Evolutionary conservation across 169 alveolate genomes (phyloP).

Genomic region (Toxoplasma gondii): DNA sequence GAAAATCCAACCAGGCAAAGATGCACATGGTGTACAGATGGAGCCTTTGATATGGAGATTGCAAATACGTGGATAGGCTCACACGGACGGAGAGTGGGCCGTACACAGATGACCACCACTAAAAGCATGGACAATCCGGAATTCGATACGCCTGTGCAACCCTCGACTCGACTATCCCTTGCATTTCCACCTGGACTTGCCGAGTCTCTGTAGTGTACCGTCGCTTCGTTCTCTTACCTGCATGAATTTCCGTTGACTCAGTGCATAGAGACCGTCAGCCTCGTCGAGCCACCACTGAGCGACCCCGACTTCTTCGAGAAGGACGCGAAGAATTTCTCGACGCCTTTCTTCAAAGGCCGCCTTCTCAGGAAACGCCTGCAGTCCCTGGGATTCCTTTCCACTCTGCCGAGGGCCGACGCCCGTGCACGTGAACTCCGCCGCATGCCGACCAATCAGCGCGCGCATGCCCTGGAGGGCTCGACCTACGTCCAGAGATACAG

Average conservation of each 20-base stretch:
- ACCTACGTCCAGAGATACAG: not conserved
- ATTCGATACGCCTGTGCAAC: no score
- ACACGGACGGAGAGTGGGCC: no score
- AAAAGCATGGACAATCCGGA: no score
- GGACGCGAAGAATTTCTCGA: not conserved
- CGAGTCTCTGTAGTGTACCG: no score
- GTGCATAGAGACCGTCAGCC: conserved; percentile 26
- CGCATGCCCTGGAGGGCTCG: not conserved
- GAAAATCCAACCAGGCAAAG: no score
- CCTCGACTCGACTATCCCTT: no score
- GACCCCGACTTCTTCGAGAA: not conserved
- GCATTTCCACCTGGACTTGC: no score
- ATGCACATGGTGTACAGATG: no score
- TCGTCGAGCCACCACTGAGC: conserved; percentile 41
- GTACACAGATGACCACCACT: no score
- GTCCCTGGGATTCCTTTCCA: not conserved
- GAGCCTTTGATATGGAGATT: no score
- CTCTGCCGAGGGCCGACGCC: not conserved
- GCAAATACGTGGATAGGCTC: no score
- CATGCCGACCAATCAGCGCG: not conserved
- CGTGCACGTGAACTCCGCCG: conserved; percentile 6
- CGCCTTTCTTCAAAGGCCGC: not conserved
- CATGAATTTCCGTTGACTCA: not conserved
- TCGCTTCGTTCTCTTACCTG: conserved; percentile 8
- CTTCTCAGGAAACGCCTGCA: not conserved